phyloP scores from a whole-genome alignment of 2,329 filamentous ascomycete genomes.

The Rosellinia necatrix region DNA sequence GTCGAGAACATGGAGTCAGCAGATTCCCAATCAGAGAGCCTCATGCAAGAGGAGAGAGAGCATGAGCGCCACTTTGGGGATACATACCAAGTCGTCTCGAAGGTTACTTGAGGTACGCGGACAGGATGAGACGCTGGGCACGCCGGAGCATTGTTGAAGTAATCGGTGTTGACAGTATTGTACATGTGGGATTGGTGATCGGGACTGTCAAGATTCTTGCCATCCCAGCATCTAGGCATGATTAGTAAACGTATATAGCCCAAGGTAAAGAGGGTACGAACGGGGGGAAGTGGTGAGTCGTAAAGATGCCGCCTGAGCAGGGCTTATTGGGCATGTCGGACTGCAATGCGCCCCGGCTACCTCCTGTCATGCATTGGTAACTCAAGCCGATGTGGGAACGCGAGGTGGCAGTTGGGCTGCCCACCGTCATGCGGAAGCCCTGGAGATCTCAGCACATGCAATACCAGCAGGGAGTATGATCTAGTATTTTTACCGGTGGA shows the following conservation, averaged over 20 bases:
- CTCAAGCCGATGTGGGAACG: slow-evolving; percentile 42
- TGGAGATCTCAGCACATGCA: slow-evolving; percentile 5
- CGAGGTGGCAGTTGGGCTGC: slow-evolving; percentile 34
- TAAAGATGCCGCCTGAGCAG: slow-evolving; percentile 47
- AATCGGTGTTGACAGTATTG: slow-evolving; percentile 34
- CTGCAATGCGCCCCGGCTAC: slow-evolving; percentile 43
- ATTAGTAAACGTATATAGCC: not conserved
- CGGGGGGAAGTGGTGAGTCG: slow-evolving; percentile 45
- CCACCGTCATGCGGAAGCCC: slow-evolving; percentile 51
- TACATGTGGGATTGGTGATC: slow-evolving; percentile 35
- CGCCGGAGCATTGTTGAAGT: slow-evolving; percentile 29
- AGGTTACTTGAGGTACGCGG: slow-evolving; percentile 43
- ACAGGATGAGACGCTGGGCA: slow-evolving; percentile 40
- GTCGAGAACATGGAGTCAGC: not conserved
- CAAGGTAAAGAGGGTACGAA: slow-evolving; percentile 19
- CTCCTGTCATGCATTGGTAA: slow-evolving; percentile 46
- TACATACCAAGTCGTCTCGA: slow-evolving; percentile 46
- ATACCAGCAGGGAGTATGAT: not conserved
- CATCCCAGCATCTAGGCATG: slow-evolving; percentile 30
- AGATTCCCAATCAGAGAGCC: not conserved
- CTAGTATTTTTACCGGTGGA: slow-evolving; percentile 38
- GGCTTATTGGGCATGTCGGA: slow-evolving; percentile 44
- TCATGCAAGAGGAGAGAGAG: not conserved
- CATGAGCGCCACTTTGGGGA: too few relatives aligned
- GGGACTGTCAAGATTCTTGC: slow-evolving; percentile 32